Base-by-base conservation (phyloP, 768 basidiomycete species). In the Panellus pusillus region DNA sequence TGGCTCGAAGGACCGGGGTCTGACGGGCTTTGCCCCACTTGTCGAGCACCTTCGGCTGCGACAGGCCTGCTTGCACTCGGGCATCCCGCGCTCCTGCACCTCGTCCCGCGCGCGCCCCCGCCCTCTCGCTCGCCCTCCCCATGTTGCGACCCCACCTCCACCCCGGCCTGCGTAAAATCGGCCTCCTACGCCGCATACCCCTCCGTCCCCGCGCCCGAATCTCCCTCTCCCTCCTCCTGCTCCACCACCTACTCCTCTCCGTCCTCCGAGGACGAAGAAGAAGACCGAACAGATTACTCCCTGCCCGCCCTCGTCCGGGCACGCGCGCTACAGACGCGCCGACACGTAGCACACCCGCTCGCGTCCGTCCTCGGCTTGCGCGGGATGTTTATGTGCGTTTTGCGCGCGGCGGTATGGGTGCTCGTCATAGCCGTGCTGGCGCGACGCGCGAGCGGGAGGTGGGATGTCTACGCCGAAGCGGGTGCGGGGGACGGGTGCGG, bases 201-300 rank as follows among this genome's bases (percentile, higher is more conserved):
- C 39, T 20, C 9, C 17, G 39, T 20, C 12, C 39, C 39, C 39
- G 39, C n/a, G n/a, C n/a, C n/a, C n/a, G n/a, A n/a, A n/a, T n/a
- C n/a, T n/a, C 39, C 32, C 32, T 35, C 32, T 7, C 8, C 32
- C 9, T 40, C n/a, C 14, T 40, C 39, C 8, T 40, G n/a, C 39
- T 15, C 39, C n/a, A 2, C 39, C 39, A 2, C 18, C 6, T 12
- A 27, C n/a, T 41, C 40, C 3, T 41, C 37, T 18, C 12, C 47
- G 9, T 38, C 47, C 6, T 27, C 41, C 12, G 39, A 40, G n/a
- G 39, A 24, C 13, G 50, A 52, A 19, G 36, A 32, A 1, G 51
- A 52, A 35, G 51, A 52, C 29, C 2, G 2, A 12, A 52, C 51
- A 9, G 51, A 52, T 19, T 46, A 52, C 41, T 52, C 51, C 7